Evolutionary conservation across 2,329 filamentous ascomycete genomes (phyloP), one percentile per base, ranked within the genome.

Genomic region (Xylaria sp.): DNA sequence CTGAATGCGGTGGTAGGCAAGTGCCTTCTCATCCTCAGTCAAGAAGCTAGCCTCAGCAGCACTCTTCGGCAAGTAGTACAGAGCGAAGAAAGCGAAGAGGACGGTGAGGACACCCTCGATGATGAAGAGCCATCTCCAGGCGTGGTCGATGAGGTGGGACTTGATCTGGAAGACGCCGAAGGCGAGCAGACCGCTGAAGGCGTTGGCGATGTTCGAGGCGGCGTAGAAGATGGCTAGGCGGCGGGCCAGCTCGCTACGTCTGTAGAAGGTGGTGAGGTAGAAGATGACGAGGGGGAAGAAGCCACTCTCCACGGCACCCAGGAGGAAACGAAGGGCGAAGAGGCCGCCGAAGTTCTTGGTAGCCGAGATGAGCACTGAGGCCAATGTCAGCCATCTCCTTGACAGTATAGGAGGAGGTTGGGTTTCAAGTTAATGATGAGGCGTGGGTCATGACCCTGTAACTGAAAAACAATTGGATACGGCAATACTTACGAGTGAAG

Each of bases 181-280:
- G 0, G 79, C 74, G 4, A 80, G 72, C 6, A 80, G 73, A 11
- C 78, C 78, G 50, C 76, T 77, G 61, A 80, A 80, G n/a, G 77
- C 78, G 54, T 83, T 85, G 19, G 89, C 89, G 60, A 92, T 88
- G 68, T 88, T 89, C 23, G 83, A 86, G 0, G 88, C 88, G 0
- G 88, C 89, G 66, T 92, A 92, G 75, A 91, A 91, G 60, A 91
- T 76, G 42, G 87, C 87, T 1, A 91, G 77, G 2, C 88, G 83
- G 7, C 88, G 79, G 4, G 87, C 88, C 2, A 91, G 80, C 70
- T 91, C 88, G 37, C 83, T 84, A 57, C 88, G 81, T 13, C 86
- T 82, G 71, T 91, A 91, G 71, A 91, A 91, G 1, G 80, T 83
- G 1, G 82, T 84, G 54, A 81, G 75, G 63, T 80, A 80, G 63